Evolutionary conservation across 768 basidiomycete genomes (phyloP).

Genomic region (Mycena crocata): DNA sequence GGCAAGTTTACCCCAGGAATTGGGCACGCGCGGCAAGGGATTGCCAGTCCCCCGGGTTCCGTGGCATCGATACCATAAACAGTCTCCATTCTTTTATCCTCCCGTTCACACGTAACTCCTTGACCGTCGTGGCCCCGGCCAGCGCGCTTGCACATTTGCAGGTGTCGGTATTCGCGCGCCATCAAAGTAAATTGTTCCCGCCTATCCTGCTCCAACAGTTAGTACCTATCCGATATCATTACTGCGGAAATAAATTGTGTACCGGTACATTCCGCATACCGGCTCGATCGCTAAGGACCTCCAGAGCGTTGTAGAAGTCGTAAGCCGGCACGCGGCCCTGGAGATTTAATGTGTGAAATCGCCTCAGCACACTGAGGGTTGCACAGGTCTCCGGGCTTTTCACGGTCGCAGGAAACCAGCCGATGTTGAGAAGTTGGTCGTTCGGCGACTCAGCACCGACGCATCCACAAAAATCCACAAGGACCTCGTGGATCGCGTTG

Average conservation of each 20-base stretch:
- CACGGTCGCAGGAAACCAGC: constrained; percentile 38
- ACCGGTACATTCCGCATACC: neutral
- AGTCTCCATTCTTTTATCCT: too few species aligned
- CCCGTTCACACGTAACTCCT: too few species aligned
- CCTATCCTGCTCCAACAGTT: constrained; percentile 26
- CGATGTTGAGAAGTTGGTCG: constrained; percentile 32
- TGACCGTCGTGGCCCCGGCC: constrained; percentile 27
- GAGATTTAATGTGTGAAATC: constrained; percentile 36
- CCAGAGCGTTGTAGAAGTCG: constrained; percentile 19
- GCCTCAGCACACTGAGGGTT: constrained; percentile 28
- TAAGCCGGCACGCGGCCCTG: constrained; percentile 22
- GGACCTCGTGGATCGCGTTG: constrained; percentile 35
- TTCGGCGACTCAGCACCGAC: neutral
- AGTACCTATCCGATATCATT: neutral
- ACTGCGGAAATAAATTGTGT: neutral
- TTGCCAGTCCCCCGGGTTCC: constrained; percentile 4
- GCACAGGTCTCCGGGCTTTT: too few species aligned
- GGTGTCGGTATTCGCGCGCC: constrained; percentile 24
- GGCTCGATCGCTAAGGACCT: constrained; percentile 1
- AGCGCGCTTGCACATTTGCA: constrained; percentile 24
- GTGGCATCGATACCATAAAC: constrained; percentile 15
- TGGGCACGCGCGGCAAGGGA: constrained; percentile 29
- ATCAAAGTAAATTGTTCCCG: constrained; percentile 10
- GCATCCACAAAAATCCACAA: constrained; percentile 38
- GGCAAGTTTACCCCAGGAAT: constrained; percentile 27